Evolutionary conservation across 2,329 filamentous ascomycete species (phyloP).

Genomic region (Beauveria bassiana): DNA sequence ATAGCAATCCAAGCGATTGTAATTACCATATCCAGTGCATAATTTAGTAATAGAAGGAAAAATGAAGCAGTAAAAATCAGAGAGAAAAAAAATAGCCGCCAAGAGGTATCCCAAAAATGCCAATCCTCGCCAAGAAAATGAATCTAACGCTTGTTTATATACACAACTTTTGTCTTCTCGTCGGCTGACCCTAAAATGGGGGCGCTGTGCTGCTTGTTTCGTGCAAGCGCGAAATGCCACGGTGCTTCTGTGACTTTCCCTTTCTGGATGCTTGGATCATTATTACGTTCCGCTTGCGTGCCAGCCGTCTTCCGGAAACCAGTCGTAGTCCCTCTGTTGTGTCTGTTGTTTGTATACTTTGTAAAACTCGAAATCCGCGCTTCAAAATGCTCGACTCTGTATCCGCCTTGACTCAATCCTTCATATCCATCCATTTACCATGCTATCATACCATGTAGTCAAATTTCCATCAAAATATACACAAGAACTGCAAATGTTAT

Average conservation of each 20-base stretch:
- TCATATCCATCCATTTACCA: background rate
- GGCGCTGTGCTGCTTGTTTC: background rate
- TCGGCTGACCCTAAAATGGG: background rate
- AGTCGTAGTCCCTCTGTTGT: background rate
- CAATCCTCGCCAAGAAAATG: slow-evolving; percentile 1
- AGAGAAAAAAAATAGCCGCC: background rate
- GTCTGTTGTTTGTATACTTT: slow-evolving; percentile 3
- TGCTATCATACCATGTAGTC: background rate
- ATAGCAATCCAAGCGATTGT: background rate
- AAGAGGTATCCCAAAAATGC: background rate
- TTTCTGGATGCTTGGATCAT: background rate
- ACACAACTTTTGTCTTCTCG: slow-evolving; percentile 6
- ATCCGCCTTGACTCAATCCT: background rate
- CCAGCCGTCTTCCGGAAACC: slow-evolving; percentile 10
- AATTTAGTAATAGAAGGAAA: background rate
- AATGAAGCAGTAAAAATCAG: background rate
- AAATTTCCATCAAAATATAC: background rate
- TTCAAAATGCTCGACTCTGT: slow-evolving; percentile 7
- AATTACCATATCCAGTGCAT: slow-evolving; percentile 1
- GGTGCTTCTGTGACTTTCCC: slow-evolving; percentile 4
- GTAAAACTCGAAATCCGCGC: background rate
- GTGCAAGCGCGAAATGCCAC: background rate
- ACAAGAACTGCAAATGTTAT: slow-evolving; percentile 13
- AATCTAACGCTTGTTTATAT: slow-evolving; percentile 6
- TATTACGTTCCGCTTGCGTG: slow-evolving; percentile 8